Base-by-base conservation (phyloP, 2,329 filamentous ascomycete species). In the Aspergillus pseudotamarii region DNA sequence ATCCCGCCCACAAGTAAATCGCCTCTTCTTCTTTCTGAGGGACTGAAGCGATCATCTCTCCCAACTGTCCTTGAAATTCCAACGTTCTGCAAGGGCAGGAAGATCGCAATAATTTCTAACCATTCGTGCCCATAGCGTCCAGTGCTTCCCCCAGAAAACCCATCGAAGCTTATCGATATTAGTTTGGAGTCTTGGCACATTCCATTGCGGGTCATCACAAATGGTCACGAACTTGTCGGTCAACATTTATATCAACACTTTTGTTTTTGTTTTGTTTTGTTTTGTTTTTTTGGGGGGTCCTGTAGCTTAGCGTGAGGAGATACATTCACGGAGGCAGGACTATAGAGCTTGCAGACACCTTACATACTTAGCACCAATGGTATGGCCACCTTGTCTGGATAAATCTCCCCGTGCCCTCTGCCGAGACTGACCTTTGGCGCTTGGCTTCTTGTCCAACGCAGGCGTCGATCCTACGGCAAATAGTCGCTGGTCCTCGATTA, bases 401-500 rank as follows among this genome's bases (percentile, higher is more conserved):
- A n/a, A 26, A 36, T 14, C n/a, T 38, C 23, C 23, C 28, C 23
- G 30, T 45, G 9, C 21, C 34, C 32, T 21, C 45, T 51, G 67
- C 64, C 62, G 59, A 68, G 61, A 68, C 64, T 69, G 46, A 70
- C 63, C 34, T 58, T 56, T 54, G 23, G 38, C 54, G 54, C 60
- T 65, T 67, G 62, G 60, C 65, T 66, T 60, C 56, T 61, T 60
- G 60, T 28, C 41, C 54, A 38, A 36, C 50, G 30, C 63, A 83
- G 92, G 85, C 91, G 60, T 92, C 90, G 26, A 80, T 98, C 65
- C 86, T 98, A 69, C 91, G 94, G 71, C 92, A 96, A 76, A 92
- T 98, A 67, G 93, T 98, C 66, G 93, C 95, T 51, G 90, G 94
- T 11, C 94, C 95, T 14, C 88, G 95, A 68, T 84, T 89, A 64